Evolutionary conservation across 2,329 filamentous ascomycete genomes (phyloP), one percentile per base, ranked within the genome.

Genomic region (Aspergillus quadrilineatus): DNA sequence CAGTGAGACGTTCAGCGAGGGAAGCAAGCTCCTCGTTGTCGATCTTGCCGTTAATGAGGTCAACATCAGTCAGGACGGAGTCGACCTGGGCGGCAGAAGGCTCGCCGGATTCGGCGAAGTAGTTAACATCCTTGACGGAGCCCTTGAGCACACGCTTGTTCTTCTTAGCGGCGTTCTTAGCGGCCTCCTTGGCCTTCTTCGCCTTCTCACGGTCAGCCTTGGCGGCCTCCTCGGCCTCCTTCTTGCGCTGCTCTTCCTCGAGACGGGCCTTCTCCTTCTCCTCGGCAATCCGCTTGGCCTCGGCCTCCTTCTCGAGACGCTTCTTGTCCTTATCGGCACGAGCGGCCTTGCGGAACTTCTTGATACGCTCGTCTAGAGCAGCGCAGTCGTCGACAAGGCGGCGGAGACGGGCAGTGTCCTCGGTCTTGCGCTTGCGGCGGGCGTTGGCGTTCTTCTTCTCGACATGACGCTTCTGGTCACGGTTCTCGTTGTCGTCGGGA

Each of bases 141-240:
- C 86, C 87, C 77, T 95, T 92, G 67, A 99, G 87, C 47, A 97
- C 89, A 82, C 94, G 91, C 85, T 97, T 97, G 85, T 99, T 99
- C 89, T 99, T 99, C 89, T 99, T 99, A 69, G 94, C 89, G 12
- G 94, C 94, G 71, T 92, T 97, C 87, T 99, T 99, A 57, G 94
- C 94, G 1, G 93, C 93, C 78, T 99, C 94, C 82, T 97, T 99
- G 59, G 89, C 88, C 85, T 99, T 99, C 86, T 97, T 99, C 69
- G 80, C 80, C 62, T 89, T 84, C 65, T 93, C 92, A 65, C 89
- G 89, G 56, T 91, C 87, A 4, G 82, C 84, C 83, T 97, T 97
- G 63, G 92, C 90, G 42, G 87, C 83, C 66, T 89, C 90, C 75
- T 96, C 94, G 14, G 90, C 90, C 63, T 95, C 92, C 73, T 89